Evolutionary conservation across 345 rosid species (phyloP).

Genomic region (Cardamine occulta): DNA sequence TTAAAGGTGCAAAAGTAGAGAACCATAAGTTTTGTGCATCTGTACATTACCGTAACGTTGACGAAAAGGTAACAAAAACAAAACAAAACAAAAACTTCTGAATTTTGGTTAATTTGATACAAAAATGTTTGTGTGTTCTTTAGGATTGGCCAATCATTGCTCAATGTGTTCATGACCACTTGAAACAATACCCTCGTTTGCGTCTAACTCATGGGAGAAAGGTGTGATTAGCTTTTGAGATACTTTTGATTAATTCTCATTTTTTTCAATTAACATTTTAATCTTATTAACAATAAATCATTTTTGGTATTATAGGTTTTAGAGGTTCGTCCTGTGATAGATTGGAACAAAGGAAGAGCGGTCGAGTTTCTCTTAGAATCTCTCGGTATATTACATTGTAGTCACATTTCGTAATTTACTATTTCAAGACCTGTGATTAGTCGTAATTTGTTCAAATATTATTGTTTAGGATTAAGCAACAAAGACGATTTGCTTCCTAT

Average conservation of each 20-base stretch:
- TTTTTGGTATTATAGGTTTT: constrained; percentile 62
- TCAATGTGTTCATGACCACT: constrained; percentile 80
- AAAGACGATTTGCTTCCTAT: constrained; percentile 79
- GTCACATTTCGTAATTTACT: background rate
- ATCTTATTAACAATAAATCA: background rate
- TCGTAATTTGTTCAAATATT: background rate
- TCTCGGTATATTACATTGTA: constrained; percentile 57
- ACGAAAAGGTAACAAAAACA: constrained; percentile 65
- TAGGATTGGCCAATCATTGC: constrained; percentile 87
- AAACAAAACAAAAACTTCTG: background rate
- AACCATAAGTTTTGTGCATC: constrained; percentile 91
- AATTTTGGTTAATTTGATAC: background rate
- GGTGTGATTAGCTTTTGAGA: constrained; percentile 46
- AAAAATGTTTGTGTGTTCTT: background rate
- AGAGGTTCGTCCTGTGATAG: constrained; percentile 92
- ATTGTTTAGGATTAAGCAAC: constrained; percentile 59
- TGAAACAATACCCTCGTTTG: constrained; percentile 80
- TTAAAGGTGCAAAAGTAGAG: constrained; percentile 84
- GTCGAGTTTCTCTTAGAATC: constrained; percentile 89
- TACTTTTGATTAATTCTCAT: background rate
- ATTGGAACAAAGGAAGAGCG: constrained; percentile 97
- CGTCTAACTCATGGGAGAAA: constrained; percentile 90
- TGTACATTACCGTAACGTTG: constrained; percentile 97
- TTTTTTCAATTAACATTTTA: background rate
- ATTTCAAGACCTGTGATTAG: background rate